Conservation (phyloP, 345 rosid genomes). For the Psidium friedrichsthalianum region DNA sequence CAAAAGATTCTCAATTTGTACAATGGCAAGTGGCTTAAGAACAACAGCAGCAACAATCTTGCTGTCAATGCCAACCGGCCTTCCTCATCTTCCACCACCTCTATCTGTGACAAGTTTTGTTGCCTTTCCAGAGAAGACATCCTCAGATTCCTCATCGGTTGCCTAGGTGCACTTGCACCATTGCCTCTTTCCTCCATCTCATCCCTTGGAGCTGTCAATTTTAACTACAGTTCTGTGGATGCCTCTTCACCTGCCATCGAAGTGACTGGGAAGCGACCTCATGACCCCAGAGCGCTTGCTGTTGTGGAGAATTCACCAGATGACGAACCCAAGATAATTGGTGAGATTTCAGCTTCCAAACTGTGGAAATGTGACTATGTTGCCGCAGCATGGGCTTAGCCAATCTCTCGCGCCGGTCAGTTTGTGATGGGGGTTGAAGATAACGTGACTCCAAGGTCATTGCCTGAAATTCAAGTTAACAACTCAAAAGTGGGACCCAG, state of each 20-base stretch:
- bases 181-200: conserved; percentile 78
- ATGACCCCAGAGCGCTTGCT: conserved; percentile 76
- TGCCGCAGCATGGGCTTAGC: conserved; percentile 96
- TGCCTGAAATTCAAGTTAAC: conserved; percentile 29
- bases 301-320: conserved; percentile 50
- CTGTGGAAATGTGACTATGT: conserved; percentile 92
- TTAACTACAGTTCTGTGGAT: conserved; percentile 45
- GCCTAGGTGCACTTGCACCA: conserved; percentile 97
- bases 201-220: conserved; percentile 59
- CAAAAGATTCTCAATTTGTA: conserved; percentile 86
- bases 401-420: conserved; percentile 82
- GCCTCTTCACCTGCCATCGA: conserved; percentile 68
- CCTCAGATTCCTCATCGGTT: conserved; percentile 82
- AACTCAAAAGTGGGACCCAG: conserved; percentile 28
- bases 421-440: conserved; percentile 98
- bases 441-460: conserved; percentile 47
- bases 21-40: conserved; percentile 87
- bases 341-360: conserved; percentile 90
- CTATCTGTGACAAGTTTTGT: conserved; percentile 60
- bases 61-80: conserved; percentile 32
- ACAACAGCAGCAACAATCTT: conserved; percentile 45
- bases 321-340: conserved; percentile 62
- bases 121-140: conserved; percentile 97
- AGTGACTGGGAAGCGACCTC: conserved; percentile 32
- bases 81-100: conserved; percentile 45